These are phyloP conservation scores for Puccinia coronata DNA, from an alignment of 1,284 basidiomycete genomes.

Conservation along the genomic window DNA sequence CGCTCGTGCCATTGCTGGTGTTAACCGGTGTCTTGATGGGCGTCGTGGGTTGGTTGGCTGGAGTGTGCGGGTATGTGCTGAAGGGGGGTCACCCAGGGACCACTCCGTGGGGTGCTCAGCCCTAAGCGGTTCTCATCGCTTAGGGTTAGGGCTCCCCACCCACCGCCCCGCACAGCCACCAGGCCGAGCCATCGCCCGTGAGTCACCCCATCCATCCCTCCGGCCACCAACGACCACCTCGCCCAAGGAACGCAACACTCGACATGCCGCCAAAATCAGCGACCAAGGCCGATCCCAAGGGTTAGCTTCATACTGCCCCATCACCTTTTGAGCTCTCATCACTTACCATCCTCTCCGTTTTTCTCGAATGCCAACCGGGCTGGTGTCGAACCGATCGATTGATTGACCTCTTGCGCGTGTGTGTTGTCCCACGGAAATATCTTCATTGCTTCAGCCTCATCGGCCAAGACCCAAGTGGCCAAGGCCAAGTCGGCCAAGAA, in stretches of 20 bases:
- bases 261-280: constrained; percentile 39
- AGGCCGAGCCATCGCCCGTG: background rate
- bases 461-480: constrained; percentile 48
- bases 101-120: no score
- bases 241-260: constrained; percentile 34
- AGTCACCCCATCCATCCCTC: background rate
- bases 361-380: background rate
- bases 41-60: background rate
- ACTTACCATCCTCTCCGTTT: background rate
- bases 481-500: constrained; percentile 50
- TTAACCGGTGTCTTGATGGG: constrained; percentile 13
- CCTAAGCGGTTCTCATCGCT: constrained; percentile 42
- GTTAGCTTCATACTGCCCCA: background rate
- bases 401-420: background rate
- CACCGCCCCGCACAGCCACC: no score
- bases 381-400: background rate
- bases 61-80: background rate
- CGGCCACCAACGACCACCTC: background rate
- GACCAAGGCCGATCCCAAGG: constrained; percentile 38
- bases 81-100: no score
- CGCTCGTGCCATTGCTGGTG: constrained; percentile 35
- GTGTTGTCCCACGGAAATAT: background rate
- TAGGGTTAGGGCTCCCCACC: constrained; percentile 19
- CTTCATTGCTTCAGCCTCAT: constrained; percentile 13
- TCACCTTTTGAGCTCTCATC: background rate